A percentile compares a stretch with the other conserved stretches of the same genome.
Conservation (phyloP, 257 asterid species). For the Dorcoceras hygrometricum region DNA sequence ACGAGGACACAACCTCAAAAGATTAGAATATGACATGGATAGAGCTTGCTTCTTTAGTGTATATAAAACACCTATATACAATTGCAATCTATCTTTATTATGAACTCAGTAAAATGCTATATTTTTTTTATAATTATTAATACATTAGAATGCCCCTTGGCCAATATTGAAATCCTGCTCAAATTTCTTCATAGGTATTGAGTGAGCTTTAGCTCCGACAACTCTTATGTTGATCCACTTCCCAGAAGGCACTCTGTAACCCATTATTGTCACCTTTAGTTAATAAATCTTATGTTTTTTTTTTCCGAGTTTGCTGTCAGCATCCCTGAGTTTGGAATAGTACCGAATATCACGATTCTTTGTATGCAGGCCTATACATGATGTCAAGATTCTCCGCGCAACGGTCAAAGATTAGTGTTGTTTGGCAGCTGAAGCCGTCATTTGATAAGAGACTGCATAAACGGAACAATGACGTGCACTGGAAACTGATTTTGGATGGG, state of each 20-base stretch:
- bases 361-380: slow-evolving; percentile 75
- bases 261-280: neutral
- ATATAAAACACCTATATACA: neutral
- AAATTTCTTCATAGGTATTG: neutral
- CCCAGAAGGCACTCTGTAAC: neutral
- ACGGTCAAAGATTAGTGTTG: slow-evolving; percentile 49
- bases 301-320: neutral
- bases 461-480: neutral
- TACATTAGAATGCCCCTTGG: too few species aligned
- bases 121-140: neutral
- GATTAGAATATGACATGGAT: neutral
- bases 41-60: neutral
- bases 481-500: neutral
- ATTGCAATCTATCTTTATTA: neutral
- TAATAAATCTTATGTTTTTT: too few species aligned
- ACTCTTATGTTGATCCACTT: neutral
- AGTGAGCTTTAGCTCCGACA: neutral
- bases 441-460: neutral
- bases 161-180: neutral
- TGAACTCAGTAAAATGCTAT: neutral
- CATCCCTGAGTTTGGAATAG: neutral
- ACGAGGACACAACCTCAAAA: neutral
- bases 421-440: slow-evolving; percentile 19
- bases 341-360: slow-evolving; percentile 8
- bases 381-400: slow-evolving; percentile 80